Evolutionary conservation across 208 protist species (phyloP).

Genomic region (Histomonas meleagridis): DNA sequence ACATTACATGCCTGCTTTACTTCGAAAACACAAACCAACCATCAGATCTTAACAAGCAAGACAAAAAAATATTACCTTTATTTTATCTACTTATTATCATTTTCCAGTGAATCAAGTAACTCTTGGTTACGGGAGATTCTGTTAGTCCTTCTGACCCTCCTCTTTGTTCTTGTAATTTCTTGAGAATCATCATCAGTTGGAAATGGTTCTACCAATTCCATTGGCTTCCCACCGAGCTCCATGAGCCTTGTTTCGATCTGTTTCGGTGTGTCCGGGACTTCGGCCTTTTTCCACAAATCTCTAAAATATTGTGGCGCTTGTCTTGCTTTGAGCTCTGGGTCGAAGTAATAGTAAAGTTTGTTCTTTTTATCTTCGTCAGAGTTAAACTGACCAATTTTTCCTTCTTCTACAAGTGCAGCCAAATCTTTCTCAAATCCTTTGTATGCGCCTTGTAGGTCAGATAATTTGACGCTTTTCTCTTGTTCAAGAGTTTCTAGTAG

Average conservation of each 20-base stretch:
- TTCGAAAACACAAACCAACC: too few relatives aligned
- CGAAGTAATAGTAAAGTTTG: background rate
- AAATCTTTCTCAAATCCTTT: background rate
- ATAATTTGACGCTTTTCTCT: background rate
- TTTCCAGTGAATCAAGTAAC: too few relatives aligned
- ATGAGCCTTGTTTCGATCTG: background rate
- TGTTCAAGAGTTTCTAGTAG: background rate
- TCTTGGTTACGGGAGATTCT: too few relatives aligned
- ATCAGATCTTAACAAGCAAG: too few relatives aligned
- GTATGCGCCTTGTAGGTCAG: background rate
- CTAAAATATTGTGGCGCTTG: background rate
- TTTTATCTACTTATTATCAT: too few relatives aligned
- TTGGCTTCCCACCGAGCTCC: background rate
- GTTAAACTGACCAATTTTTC: background rate
- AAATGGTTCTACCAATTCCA: background rate
- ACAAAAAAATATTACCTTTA: too few relatives aligned
- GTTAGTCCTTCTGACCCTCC: too few relatives aligned
- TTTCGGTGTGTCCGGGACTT: background rate
- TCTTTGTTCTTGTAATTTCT: too few relatives aligned
- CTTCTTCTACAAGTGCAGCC: background rate
- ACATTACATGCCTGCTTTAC: too few relatives aligned
- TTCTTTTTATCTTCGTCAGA: background rate
- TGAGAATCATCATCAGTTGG: background rate
- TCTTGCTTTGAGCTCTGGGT: background rate
- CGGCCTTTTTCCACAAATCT: background rate